Conservation (phyloP, 2,329 filamentous ascomycete genomes). For the Beauveria asiatica region DNA sequence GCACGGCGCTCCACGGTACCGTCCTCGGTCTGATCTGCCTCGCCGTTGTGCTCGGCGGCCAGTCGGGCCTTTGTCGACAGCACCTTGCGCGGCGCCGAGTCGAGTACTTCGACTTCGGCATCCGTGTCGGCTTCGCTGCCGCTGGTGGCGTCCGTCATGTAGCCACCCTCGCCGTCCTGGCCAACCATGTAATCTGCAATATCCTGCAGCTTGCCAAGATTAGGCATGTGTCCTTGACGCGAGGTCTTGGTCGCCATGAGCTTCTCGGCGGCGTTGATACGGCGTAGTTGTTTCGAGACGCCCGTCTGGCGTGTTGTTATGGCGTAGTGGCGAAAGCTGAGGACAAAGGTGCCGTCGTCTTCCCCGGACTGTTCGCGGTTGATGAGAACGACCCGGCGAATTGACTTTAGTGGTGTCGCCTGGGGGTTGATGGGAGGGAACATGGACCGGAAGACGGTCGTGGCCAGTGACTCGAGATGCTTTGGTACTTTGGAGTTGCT, state of each 20-base stretch:
- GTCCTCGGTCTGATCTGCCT: slow-evolving; percentile 37
- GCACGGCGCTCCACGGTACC: slow-evolving; percentile 70
- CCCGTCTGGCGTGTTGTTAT: slow-evolving; percentile 86
- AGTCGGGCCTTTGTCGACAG: slow-evolving; percentile 43
- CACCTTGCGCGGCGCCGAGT: slow-evolving; percentile 55
- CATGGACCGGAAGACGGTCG: slow-evolving; percentile 89
- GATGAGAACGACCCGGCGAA: slow-evolving; percentile 80
- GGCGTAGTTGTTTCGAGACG: slow-evolving; percentile 72
- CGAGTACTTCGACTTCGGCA: slow-evolving; percentile 81
- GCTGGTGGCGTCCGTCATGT: slow-evolving; percentile 75
- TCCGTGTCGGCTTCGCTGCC: slow-evolving; percentile 92
- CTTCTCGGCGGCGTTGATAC: slow-evolving; percentile 79
- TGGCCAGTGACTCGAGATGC: slow-evolving; percentile 86
- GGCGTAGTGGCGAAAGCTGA: slow-evolving; percentile 89
- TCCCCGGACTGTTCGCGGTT: slow-evolving; percentile 63
- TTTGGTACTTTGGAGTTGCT: slow-evolving; percentile 69
- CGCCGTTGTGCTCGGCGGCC: slow-evolving; percentile 29
- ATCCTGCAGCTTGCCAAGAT: slow-evolving; percentile 83
- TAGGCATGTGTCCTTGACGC: slow-evolving; percentile 66
- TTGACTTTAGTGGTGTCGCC: slow-evolving; percentile 80
- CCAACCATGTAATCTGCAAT: slow-evolving; percentile 90
- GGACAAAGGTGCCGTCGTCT: slow-evolving; percentile 63
- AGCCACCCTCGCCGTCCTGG: slow-evolving; percentile 64
- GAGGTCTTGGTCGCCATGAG: slow-evolving; percentile 53
- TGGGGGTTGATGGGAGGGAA: slow-evolving; percentile 95